A percentile compares a stretch with the other conserved stretches of the same genome.
These are phyloP conservation scores for Iris macrosiphon DNA, from an alignment of 106 monocot species.

Conservation along the genomic window DNA sequence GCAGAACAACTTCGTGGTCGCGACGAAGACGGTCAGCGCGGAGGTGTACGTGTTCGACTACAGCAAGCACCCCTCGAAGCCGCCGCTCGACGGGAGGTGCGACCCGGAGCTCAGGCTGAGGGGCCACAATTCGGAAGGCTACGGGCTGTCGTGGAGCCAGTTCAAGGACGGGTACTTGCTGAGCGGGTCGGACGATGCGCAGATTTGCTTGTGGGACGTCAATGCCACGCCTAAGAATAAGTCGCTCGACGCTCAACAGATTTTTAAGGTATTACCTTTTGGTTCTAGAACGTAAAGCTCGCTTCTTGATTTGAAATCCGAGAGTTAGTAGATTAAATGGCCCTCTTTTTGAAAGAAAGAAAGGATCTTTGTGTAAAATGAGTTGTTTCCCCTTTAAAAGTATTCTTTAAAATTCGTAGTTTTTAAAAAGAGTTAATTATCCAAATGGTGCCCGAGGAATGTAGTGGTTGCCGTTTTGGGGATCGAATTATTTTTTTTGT, in stretches of 20 bases:
- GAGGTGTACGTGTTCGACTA: slow-evolving; percentile 99
- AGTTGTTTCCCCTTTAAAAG: no score
- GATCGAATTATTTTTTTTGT: no score
- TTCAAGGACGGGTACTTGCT: slow-evolving; percentile 89
- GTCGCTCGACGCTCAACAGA: slow-evolving; percentile 84
- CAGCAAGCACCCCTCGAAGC: slow-evolving; percentile 97
- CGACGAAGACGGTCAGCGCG: slow-evolving; percentile 91
- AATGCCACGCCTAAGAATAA: slow-evolving; percentile 83
- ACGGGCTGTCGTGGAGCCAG: slow-evolving; percentile 96
- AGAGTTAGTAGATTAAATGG: no score
- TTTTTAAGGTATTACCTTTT: slow-evolving; percentile 99
- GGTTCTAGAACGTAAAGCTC: no score
- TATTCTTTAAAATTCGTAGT: no score
- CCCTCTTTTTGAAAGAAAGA: no score
- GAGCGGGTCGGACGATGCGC: slow-evolving; percentile 98
- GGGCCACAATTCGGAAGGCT: slow-evolving; percentile 93
- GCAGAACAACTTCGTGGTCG: slow-evolving; percentile 91
- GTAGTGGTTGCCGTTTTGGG: no score
- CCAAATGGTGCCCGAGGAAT: no score
- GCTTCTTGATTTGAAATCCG: no score
- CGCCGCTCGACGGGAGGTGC: slow-evolving; percentile 84
- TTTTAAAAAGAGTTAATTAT: no score
- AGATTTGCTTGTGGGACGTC: slow-evolving; percentile 98
- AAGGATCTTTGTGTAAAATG: no score
- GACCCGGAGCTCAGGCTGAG: slow-evolving; percentile 89